A percentile compares a stretch with the other conserved stretches of the same genome.
These are phyloP conservation scores for Fusarium ramigenum DNA, from an alignment of 2,329 filamentous ascomycete genomes.

Conservation along the genomic window DNA sequence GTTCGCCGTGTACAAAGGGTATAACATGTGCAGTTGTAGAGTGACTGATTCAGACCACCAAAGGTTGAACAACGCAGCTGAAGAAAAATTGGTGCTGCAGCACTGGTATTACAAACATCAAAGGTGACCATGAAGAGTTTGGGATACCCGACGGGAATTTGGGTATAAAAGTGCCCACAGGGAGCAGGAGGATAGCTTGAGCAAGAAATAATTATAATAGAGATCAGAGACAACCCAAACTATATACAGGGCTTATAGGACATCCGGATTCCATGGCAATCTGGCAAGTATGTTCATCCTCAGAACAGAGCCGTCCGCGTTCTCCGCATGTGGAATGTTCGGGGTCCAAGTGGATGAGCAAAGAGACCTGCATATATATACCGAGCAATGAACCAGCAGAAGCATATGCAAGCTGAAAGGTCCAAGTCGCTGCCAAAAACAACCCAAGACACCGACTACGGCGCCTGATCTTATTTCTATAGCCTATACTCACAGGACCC, in stretches of 20 bases:
- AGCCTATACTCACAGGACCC: accelerated
- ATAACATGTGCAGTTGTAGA: too few species aligned
- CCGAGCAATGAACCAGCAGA: neutral
- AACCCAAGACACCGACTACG: neutral
- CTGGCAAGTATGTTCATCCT: neutral
- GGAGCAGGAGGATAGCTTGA: too few species aligned
- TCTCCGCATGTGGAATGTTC: neutral
- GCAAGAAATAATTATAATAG: neutral
- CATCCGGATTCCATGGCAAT: neutral
- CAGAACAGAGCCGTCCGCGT: neutral
- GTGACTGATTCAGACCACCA: too few species aligned
- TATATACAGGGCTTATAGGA: neutral
- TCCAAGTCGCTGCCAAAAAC: neutral
- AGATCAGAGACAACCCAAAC: neutral
- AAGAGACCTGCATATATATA: neutral
- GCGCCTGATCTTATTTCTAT: too few species aligned
- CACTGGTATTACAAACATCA: accelerated
- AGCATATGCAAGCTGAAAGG: neutral
- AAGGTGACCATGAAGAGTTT: accelerated
- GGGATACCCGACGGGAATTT: accelerated
- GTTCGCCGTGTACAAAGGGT: too few species aligned
- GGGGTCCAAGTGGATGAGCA: accelerated
- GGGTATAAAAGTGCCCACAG: accelerated
- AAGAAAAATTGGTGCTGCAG: accelerated
- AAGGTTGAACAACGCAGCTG: neutral